Evolutionary conservation across 257 asterid species (phyloP).

Genomic region (Solanum pennellii): DNA sequence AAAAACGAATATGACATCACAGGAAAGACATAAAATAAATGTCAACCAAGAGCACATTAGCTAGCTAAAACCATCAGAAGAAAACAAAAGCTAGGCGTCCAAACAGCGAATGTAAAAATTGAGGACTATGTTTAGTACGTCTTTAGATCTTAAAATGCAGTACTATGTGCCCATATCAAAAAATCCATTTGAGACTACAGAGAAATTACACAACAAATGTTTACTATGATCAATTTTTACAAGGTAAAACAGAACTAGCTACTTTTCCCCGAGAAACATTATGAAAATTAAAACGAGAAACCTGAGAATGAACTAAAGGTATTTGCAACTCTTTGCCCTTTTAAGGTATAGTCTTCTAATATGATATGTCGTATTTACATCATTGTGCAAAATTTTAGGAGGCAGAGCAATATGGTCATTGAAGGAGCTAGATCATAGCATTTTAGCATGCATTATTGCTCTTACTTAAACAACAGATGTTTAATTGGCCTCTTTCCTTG

Average conservation of each 20-base stretch:
- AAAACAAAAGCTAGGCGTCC: neutral
- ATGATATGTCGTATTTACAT: neutral
- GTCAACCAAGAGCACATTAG: neutral
- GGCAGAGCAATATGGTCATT: neutral
- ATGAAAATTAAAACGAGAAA: neutral
- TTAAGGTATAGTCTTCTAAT: neutral
- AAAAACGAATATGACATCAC: neutral
- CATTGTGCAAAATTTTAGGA: neutral
- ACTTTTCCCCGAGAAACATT: neutral
- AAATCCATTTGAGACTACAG: neutral
- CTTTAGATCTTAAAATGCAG: neutral
- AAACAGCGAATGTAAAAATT: neutral
- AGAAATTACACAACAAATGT: neutral
- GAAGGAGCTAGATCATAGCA: neutral
- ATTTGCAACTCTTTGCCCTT: neutral
- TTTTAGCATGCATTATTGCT: neutral
- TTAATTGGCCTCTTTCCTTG: no score
- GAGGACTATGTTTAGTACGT: neutral
- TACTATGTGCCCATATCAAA: neutral
- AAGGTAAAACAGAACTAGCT: neutral
- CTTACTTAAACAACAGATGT: neutral
- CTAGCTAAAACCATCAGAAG: neutral
- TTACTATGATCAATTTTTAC: neutral
- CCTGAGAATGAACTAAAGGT: neutral
- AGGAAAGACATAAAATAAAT: neutral